A percentile compares a stretch with the other conserved stretches of the same genome.
Evolutionary conservation across 2,329 filamentous ascomycete species (phyloP).

Genomic region (Alternaria hordeiaustralica): DNA sequence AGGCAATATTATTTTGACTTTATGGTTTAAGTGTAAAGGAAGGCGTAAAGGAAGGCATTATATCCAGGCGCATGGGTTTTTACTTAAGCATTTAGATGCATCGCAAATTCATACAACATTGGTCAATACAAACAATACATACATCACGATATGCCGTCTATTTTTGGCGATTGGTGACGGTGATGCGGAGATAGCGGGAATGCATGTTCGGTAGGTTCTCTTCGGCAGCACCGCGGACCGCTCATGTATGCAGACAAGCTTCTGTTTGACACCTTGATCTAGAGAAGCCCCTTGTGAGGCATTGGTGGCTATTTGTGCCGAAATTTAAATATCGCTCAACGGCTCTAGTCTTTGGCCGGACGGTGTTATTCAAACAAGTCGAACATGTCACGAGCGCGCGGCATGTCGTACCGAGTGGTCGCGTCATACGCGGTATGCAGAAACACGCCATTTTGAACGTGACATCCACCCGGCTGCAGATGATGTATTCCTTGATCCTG

Average conservation of each 20-base stretch:
- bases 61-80: conserved; percentile 11
- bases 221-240: neutral
- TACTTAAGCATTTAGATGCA: neutral
- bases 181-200: neutral
- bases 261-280: neutral
- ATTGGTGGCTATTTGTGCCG: conserved; percentile 1
- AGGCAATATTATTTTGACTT: neutral
- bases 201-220: neutral
- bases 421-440: neutral
- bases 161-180: neutral
- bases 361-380: neutral
- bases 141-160: neutral
- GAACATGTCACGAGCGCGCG: neutral
- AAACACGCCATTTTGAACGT: neutral
- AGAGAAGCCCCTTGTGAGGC: neutral
- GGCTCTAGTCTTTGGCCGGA: neutral
- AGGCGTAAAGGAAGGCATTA: conserved; percentile 12
- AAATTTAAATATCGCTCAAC: neutral
- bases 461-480: neutral
- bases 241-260: neutral
- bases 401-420: neutral
- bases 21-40: neutral
- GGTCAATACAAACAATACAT: neutral
- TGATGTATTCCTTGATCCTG: neutral
- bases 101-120: neutral